Base-by-base conservation (phyloP, 768 basidiomycete genomes). In the Lactarius akahatsu region DNA sequence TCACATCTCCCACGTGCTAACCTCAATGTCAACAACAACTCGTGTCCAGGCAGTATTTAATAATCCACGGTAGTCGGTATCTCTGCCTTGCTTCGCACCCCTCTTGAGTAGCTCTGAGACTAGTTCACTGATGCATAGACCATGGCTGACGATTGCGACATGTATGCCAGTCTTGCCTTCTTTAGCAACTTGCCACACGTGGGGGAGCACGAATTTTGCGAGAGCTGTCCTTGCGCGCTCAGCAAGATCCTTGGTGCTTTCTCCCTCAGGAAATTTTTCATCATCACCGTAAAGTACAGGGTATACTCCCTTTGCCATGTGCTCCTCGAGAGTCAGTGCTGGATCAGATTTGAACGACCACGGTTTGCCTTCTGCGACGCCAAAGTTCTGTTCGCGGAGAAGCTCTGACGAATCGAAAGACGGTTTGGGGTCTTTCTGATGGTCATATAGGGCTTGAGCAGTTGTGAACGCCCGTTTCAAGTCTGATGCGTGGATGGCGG, bases 91-190 rank as follows among this genome's bases (percentile, higher is more conserved):
- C 1, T 77, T 79, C 10, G 71, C 75, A 67, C 80, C 78, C 68
- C 79, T 77, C 69, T 75, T 79, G 63, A 85, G 69, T 54, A 91
- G 73, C 32, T 82, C 81, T 28, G 79, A 77, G 4, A 90, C 73
- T 16, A 89, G 75, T 75, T 76, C 73, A 65, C 75, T 73, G 55
- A 92, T 88, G 74, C 86, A 87, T 26, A 90, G 70, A 0, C 92
- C 90, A 74, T 94, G 91, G 75, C 90, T 91, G 57, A 91, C 86
- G 45, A 92, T 71, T 1, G 85, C 89, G 30, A 92, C 73, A 67
- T 87, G 88, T 8, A 80, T 72, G 40, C 78, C 78, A 52, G 76
- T 72, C 64, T 65, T 75, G 41, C 78, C 77, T n/a, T 77, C 74
- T 62, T 77, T 76, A 26, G 77, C 77, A 1, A 79, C 80, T 26